These are phyloP conservation scores for Medicago ruthenica DNA, from an alignment of 306 rosid genomes.

Conservation along the genomic window DNA sequence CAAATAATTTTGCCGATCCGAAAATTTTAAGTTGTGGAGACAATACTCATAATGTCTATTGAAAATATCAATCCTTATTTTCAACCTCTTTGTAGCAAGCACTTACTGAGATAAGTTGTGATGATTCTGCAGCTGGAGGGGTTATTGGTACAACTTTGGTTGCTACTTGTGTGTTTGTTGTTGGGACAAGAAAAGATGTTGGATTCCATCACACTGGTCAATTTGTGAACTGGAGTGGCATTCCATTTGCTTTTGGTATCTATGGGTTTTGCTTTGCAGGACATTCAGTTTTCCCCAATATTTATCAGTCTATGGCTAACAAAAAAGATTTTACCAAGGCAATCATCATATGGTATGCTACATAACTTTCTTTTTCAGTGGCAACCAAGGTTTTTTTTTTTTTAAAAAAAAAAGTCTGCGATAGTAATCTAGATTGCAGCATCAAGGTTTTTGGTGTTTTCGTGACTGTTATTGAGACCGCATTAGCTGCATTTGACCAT, in stretches of 20 bases:
- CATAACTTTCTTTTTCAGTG: constrained; percentile 1
- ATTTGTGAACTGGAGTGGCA: constrained; percentile 66
- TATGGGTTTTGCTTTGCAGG: constrained; percentile 86
- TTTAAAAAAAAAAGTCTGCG: not conserved
- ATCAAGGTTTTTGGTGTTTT: not conserved
- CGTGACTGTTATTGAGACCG: not conserved
- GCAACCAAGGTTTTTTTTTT: not conserved
- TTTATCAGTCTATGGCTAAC: constrained; percentile 88
- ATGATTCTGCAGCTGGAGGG: constrained; percentile 75
- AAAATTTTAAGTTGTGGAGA: not conserved
- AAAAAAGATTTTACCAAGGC: constrained; percentile 67
- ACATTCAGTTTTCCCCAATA: constrained; percentile 81
- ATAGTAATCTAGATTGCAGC: not conserved
- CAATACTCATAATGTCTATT: not conserved
- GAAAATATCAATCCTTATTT: not conserved
- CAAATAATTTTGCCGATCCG: not conserved
- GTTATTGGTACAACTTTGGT: constrained; percentile 62
- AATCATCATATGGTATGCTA: constrained; percentile 58
- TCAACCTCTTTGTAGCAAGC: not conserved
- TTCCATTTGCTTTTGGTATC: constrained; percentile 81
- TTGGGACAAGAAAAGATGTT: constrained; percentile 63
- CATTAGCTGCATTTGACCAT: not conserved
- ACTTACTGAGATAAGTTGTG: constrained; percentile 24
- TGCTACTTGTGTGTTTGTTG: constrained; percentile 53
- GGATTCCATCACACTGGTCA: constrained; percentile 67